Base-by-base conservation (phyloP, 2,329 filamentous ascomycete genomes). In the Bipolaris zeicola region DNA sequence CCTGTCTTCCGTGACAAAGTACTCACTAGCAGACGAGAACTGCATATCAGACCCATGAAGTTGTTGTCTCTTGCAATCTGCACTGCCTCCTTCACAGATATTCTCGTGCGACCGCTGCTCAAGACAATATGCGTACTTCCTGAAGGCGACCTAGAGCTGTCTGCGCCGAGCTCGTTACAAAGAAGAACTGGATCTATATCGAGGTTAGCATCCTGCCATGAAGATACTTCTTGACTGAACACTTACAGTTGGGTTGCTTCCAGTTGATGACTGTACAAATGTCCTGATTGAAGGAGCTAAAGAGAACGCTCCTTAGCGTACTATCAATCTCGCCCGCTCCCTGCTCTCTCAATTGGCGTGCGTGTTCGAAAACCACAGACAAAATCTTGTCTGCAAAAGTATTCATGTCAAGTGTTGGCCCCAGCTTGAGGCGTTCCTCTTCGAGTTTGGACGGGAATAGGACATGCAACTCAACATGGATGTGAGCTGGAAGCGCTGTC, bases 11-110 rank as follows among this genome's bases (percentile, higher is more conserved):
- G 26, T 18, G 36, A n/a, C 8, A 6, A 14, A 3, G 1, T 7
- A 83, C 89, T 70, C 83, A 96, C 92, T 80, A 99, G 77, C 62
- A 99, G 82, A 64, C 89, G 86, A 31, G 91, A 94, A 66, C 89
- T 92, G 78, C 93, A 97, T 58, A 98, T 91, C 70, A 99, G 76
- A 3, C 95, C 95, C 95, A 99, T 99, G 64, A 99, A 91, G 74
- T 99, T 99, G 75, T 99, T 99, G 73, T 89, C 91, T 76, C 96
- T 90, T 20, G 94, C 93, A 71, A 96, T 92, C 62, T 93, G 86
- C 13, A 97, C 95, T 4, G 91, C 91, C 75, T 99, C 94, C 79
- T 98, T 99, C 65, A 98, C 91, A 5, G 92, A 96, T 63, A 89
- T 89, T 13, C 89, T 90, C 45, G 87, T 85, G 53, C 89, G 84